A percentile compares a stretch with the other conserved stretches of the same genome.
These are phyloP conservation scores for Epicoccum sorghinum DNA, from an alignment of 2,329 filamentous ascomycete genomes.

Conservation along the genomic window DNA sequence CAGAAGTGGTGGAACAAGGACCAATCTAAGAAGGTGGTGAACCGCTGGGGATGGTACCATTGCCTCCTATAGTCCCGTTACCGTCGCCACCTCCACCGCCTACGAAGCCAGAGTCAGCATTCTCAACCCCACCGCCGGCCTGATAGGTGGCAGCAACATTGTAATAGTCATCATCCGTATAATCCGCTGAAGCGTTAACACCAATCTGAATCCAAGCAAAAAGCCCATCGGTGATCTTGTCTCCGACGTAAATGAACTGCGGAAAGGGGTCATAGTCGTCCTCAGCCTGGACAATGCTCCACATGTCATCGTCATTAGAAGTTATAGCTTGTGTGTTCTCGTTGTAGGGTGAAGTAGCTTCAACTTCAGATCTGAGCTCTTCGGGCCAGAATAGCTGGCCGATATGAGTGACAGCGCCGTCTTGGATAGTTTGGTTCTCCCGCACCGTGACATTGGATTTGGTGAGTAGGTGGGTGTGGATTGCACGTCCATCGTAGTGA, in stretches of 20 bases:
- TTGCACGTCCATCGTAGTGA: slow-evolving; percentile 42
- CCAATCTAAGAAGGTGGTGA: too few species aligned
- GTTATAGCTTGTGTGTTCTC: slow-evolving; percentile 37
- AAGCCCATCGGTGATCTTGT: too few species aligned
- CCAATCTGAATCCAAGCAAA: too few species aligned
- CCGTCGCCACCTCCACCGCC: too few species aligned
- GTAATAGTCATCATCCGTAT: too few species aligned
- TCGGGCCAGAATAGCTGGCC: slow-evolving; percentile 55
- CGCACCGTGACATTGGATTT: slow-evolving; percentile 45
- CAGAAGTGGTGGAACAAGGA: too few species aligned
- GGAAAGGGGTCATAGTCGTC: slow-evolving; percentile 33
- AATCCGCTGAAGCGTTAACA: too few species aligned
- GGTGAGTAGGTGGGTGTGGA: slow-evolving; percentile 44
- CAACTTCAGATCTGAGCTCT: slow-evolving; percentile 46
- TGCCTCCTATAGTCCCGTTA: too few species aligned
- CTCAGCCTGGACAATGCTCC: slow-evolving; percentile 34
- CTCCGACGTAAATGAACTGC: slow-evolving; percentile 27
- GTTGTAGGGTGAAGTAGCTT: slow-evolving; percentile 48
- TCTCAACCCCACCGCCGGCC: too few species aligned
- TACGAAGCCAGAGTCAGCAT: too few species aligned
- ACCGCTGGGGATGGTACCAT: too few species aligned
- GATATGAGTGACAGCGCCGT: slow-evolving; percentile 50
- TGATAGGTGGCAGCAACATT: too few species aligned
- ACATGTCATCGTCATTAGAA: slow-evolving; percentile 33
- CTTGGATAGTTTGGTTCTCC: slow-evolving; percentile 48